phyloP scores from a whole-genome alignment of 768 basidiomycete species.

The Boletus subcaerulescens region DNA sequence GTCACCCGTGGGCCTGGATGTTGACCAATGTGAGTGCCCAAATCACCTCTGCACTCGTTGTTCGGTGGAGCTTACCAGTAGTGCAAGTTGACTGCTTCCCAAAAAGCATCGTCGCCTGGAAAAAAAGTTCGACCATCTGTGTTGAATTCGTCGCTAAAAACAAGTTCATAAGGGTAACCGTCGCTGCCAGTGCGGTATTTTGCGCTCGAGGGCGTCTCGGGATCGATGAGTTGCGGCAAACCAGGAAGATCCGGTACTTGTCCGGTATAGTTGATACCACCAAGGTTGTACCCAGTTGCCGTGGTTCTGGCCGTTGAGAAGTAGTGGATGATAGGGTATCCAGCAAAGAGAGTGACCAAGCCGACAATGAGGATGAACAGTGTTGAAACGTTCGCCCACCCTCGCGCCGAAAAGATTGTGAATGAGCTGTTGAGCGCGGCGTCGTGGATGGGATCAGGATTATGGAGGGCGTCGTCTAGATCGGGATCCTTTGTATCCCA shows the following conservation, averaged over 20 bases:
- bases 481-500: conserved; percentile 84
- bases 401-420: conserved; percentile 75
- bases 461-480: conserved; percentile 87
- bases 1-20: conserved; percentile 59
- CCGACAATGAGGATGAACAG: conserved; percentile 66
- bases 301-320: conserved; percentile 32
- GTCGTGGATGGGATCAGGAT: conserved; percentile 76
- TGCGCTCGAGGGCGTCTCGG: conserved; percentile 62
- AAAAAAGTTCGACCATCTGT: conserved; percentile 69
- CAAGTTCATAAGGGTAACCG: conserved; percentile 75
- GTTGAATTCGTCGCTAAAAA: conserved; percentile 89
- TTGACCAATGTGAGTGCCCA: conserved; percentile 5
- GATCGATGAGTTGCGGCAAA: conserved; percentile 71
- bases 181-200: conserved; percentile 64
- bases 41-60: neutral
- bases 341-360: conserved; percentile 79
- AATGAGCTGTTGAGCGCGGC: conserved; percentile 57
- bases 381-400: conserved; percentile 76
- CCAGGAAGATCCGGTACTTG: conserved; percentile 78
- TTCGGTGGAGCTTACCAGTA: conserved; percentile 56
- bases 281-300: conserved; percentile 74
- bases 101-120: conserved; percentile 79
- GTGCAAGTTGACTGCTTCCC: conserved; percentile 85
- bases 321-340: conserved; percentile 78
- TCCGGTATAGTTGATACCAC: conserved; percentile 76